These are phyloP conservation scores for Verticillium klebahnii DNA, from an alignment of 2,329 filamentous ascomycete genomes.

Conservation along the genomic window DNA sequence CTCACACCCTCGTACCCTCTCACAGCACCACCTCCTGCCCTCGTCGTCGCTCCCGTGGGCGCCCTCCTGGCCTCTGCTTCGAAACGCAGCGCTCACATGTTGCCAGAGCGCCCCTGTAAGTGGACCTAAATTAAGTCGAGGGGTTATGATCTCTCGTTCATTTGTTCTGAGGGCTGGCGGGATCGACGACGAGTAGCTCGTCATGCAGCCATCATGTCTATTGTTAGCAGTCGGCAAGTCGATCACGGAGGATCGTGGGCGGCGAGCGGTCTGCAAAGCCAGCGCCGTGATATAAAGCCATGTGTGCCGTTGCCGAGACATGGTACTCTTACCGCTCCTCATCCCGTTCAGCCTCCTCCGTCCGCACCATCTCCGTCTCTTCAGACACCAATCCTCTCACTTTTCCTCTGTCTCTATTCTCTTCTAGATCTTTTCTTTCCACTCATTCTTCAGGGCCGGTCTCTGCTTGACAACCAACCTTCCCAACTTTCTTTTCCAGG, in stretches of 20 bases:
- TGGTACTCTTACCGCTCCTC: background rate
- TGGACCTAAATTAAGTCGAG: background rate
- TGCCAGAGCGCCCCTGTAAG: background rate
- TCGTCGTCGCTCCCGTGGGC: background rate
- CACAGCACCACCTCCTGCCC: background rate
- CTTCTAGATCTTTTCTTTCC: background rate
- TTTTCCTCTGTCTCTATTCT: slow-evolving; percentile 2
- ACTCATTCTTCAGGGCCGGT: background rate
- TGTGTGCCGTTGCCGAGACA: background rate
- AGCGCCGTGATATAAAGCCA: background rate
- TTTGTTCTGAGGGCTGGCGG: background rate
- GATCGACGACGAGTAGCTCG: background rate
- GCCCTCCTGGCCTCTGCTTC: background rate
- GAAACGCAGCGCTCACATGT: background rate
- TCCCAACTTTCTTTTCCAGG: slow-evolving; percentile 4
- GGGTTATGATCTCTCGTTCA: background rate
- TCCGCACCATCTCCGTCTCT: background rate
- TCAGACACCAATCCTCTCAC: slow-evolving; percentile 6
- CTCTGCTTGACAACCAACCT: slow-evolving; percentile 2
- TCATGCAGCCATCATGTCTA: background rate
- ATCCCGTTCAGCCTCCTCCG: background rate
- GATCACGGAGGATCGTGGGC: background rate
- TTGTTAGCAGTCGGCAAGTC: background rate
- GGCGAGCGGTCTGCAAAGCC: background rate
- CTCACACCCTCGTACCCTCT: background rate